phyloP scores from a whole-genome alignment of 2,329 filamentous ascomycete genomes.

The Penicillium capsulatum region DNA sequence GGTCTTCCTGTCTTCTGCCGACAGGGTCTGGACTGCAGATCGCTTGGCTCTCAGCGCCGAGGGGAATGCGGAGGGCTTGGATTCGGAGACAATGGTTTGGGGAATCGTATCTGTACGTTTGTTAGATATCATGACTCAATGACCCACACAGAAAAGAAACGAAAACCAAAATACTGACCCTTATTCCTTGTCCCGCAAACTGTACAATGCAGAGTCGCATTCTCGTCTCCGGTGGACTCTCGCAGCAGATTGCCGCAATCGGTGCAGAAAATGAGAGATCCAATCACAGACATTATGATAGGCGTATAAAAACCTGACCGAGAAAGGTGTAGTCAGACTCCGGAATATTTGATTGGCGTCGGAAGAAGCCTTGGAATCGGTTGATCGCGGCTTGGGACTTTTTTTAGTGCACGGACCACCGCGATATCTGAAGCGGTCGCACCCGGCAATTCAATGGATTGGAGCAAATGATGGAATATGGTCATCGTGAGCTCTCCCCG shows the following conservation, averaged over 20 bases:
- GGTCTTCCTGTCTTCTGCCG: constrained; percentile 70
- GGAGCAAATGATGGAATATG: constrained; percentile 18
- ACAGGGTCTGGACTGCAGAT: constrained; percentile 79
- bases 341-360: background rate
- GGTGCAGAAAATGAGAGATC: constrained; percentile 86
- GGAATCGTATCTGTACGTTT: constrained; percentile 61
- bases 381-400: constrained; percentile 12
- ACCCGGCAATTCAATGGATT: constrained; percentile 14
- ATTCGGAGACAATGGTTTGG: constrained; percentile 72
- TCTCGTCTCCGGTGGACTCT: constrained; percentile 68
- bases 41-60: constrained; percentile 80
- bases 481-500: constrained; percentile 11
- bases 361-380: background rate
- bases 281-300: constrained; percentile 72
- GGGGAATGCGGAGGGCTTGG: constrained; percentile 87
- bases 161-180: constrained; percentile 50
- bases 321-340: constrained; percentile 1
- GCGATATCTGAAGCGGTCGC: constrained; percentile 16
- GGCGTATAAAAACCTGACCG: background rate
- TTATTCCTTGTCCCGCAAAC: constrained; percentile 80
- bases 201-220: constrained; percentile 74
- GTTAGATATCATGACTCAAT: constrained; percentile 9
- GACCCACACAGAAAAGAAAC: too few relatives aligned
- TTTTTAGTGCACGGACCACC: constrained; percentile 22
- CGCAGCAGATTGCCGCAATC: constrained; percentile 90